Base-by-base conservation (phyloP, 257 asterid species). In the Salvia splendens region DNA sequence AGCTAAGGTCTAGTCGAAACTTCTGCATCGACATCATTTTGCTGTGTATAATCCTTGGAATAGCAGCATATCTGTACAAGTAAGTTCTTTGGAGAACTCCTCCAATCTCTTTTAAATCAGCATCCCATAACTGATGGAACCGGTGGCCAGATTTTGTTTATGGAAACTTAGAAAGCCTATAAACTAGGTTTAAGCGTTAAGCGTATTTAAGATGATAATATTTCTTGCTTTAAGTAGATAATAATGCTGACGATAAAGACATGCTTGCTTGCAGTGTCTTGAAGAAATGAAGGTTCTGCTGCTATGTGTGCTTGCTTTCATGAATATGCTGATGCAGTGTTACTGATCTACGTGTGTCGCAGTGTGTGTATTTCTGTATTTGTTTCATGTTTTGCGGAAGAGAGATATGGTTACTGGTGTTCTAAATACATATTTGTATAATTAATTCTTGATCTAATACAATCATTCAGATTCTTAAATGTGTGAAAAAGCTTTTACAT, bases 1-100 rank as follows among this genome's bases (percentile, higher is more conserved):
- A 92, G 98, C 86, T 92, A 85, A 84, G 98, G 67, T 92, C 98
- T 54, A 92, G 98, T 79, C 94, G 98, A 72, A 92, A 92, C 75
- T 89, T 92, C 83, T 92, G 98, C 77, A 85, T 89, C 36, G 98
- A 92, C 78, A 92, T 92, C 79, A 84, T 89, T 65, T 80, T 92
- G 84, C 77, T 92, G 75, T 89, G 96, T 76, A 69, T 92, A 59
- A 89, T 92, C 74, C 92, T 92, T 77, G 96, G 98, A 73, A 92
- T 92, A 73, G 98, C 98, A 17, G 98, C 98, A 70, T 92, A 92
- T 78, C 74, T 92, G 12, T 92, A 92, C 95, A 89, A 92, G 96
- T 92, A 79, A 85, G 96, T 80, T 58, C 43, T 41, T 3, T 15
- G n/a, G 6, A 12, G 24, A 62, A 11, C 49, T 40, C 53, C 7